Conservation (phyloP, 2,329 filamentous ascomycete species). For the Eurotiales sp. region DNA sequence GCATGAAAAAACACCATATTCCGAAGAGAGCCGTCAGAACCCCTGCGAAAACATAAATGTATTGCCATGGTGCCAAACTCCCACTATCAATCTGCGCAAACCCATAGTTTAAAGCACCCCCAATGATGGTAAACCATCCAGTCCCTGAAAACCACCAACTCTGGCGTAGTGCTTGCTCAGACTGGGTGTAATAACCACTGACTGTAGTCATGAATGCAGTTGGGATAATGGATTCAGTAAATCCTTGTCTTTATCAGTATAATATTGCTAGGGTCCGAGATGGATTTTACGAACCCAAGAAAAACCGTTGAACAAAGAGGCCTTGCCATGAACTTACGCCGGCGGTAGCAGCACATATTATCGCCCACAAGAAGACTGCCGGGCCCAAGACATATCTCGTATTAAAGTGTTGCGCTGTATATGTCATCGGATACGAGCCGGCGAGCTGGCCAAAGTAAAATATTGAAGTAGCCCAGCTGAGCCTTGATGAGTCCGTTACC, state of each 20-base stretch:
- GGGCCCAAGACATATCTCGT: slow-evolving; percentile 61
- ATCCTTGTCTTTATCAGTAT: slow-evolving; percentile 26
- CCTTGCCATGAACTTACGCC: slow-evolving; percentile 62
- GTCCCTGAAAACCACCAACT: slow-evolving; percentile 63
- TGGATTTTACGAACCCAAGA: slow-evolving; percentile 39
- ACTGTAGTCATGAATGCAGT: slow-evolving; percentile 65
- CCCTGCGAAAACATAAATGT: slow-evolving; percentile 66
- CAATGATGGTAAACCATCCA: slow-evolving; percentile 59
- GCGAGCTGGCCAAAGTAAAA: slow-evolving; percentile 79
- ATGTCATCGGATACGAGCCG: slow-evolving; percentile 70
- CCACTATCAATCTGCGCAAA: slow-evolving; percentile 61
- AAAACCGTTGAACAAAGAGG: slow-evolving; percentile 64
- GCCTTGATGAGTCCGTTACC: slow-evolving; percentile 61
- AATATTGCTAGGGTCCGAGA: background rate
- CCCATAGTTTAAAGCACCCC: slow-evolving; percentile 62
- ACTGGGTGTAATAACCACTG: slow-evolving; percentile 60
- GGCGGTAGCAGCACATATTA: slow-evolving; percentile 65
- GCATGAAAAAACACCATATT: slow-evolving; percentile 61
- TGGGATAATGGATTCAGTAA: slow-evolving; percentile 63
- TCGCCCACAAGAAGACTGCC: slow-evolving; percentile 57
- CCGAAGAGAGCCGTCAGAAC: slow-evolving; percentile 63
- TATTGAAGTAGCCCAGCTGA: slow-evolving; percentile 73
- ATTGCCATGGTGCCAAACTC: slow-evolving; percentile 61
- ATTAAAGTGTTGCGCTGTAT: slow-evolving; percentile 64
- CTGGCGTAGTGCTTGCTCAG: slow-evolving; percentile 62